phyloP scores from a whole-genome alignment of 495 filamentous ascomycete genomes.

The Schizothecium vesticola region DNA sequence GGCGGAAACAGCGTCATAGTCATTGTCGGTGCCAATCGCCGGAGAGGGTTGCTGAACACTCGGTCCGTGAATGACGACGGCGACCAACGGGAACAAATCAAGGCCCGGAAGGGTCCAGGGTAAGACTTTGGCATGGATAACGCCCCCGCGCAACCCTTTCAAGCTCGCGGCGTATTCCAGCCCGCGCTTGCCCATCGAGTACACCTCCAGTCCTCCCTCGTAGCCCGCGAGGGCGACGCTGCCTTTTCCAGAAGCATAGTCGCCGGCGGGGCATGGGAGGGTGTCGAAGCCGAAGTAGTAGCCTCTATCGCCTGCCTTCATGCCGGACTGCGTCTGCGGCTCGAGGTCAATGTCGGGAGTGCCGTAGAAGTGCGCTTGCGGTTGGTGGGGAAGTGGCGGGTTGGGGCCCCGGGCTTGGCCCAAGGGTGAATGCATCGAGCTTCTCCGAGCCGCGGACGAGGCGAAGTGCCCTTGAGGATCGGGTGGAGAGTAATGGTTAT shows the following conservation, averaged over 20 bases:
- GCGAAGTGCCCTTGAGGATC: conserved; percentile 41
- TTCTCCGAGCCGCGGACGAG: conserved; percentile 40
- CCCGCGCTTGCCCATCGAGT: conserved; percentile 60
- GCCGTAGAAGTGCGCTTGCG: conserved; percentile 66
- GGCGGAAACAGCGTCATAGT: conserved; percentile 35
- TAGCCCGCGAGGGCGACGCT: conserved; percentile 72
- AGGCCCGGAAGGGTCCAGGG: conserved; percentile 40
- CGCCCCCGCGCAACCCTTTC: conserved; percentile 70
- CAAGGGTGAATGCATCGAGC: conserved; percentile 57
- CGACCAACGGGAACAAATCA: conserved; percentile 58
- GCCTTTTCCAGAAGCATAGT: conserved; percentile 48
- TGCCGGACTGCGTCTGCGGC: conserved; percentile 45
- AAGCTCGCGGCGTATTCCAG: conserved; percentile 60
- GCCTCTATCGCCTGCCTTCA: conserved; percentile 56
- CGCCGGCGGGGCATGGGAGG: conserved; percentile 46
- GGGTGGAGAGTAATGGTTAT: conserved; percentile 38
- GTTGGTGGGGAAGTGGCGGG: conserved; percentile 74
- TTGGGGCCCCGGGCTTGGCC: conserved; percentile 42
- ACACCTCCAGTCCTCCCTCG: conserved; percentile 68
- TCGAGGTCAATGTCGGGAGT: conserved; percentile 65
- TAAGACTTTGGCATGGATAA: conserved; percentile 74
- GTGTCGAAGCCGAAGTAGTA: conserved; percentile 78
- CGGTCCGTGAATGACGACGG: conserved; percentile 70
- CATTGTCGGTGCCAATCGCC: conserved; percentile 30
- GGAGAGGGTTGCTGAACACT: conserved; percentile 35